Evolutionary conservation across 1,284 basidiomycete genomes (phyloP), one percentile per base, ranked within the genome.

Genomic region (Cutaneotrichosporon sp.): DNA sequence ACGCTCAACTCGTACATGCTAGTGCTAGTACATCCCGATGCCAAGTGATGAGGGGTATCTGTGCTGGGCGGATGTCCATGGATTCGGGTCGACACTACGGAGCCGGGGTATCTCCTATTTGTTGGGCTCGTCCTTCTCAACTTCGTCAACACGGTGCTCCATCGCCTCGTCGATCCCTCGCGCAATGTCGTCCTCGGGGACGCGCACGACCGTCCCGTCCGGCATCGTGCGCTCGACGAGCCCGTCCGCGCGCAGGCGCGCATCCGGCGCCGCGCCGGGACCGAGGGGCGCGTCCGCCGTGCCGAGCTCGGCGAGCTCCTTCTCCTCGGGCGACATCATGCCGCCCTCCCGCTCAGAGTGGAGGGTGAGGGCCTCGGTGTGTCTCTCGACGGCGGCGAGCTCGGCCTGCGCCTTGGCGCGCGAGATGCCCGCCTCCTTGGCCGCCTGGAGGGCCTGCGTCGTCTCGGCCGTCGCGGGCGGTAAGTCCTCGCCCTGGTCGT

Each of bases 131-230:
- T 51, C 49, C 18, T 31, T 22, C 31, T 18, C 51, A 11, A 18
- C 51, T 6, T 58, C 47, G 27, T 55, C 59, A 3, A 65, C 42
- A 27, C 60, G 50, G 27, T 56, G 58, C 52, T 57, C 68, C 36
- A 63, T 51, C 24, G 66, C 74, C 34, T 72, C 76, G 61, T 76
- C 73, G 10, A 76, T 70, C 4, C 72, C 75, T 29, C 70, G 60
- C 18, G 73, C 73, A 33, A 80, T 69, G 56, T 80, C 79, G 68
- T 80, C 79, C 63, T 74, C 70, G 3, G 79, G 78, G 1, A 76
- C 79, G 7, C 66, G 59, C 4, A 80, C 69, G 34, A 55, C 66
- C 20, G 68, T 53, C 14, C 64, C 64, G 16, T 76, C 79, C 33
- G 66, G 65, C 33, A 80, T 71, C 36, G 69, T 65, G 20, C 72